A percentile compares a stretch with the other conserved stretches of the same genome.
Conservation (phyloP, 2,329 filamentous ascomycete species). For the Pestalotiopsis sp. region DNA sequence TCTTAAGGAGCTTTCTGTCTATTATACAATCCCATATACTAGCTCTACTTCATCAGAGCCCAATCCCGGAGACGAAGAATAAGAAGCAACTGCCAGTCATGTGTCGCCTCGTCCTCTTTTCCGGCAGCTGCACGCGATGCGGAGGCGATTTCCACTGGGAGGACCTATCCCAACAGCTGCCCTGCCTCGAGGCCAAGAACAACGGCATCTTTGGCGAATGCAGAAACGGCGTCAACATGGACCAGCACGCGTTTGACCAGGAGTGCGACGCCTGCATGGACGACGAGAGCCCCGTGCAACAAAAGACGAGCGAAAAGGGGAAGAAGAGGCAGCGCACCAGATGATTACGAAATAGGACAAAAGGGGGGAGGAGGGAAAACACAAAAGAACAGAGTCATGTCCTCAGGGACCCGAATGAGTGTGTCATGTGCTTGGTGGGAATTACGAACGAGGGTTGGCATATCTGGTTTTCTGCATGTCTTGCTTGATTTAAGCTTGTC, state of each 20-base stretch:
- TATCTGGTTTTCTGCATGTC: background rate
- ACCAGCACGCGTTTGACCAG: constrained; percentile 50
- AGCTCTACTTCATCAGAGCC: too few species aligned
- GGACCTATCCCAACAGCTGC: constrained; percentile 48
- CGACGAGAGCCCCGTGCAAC: constrained; percentile 43
- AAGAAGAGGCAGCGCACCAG: constrained; percentile 17
- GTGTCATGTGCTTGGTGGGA: background rate
- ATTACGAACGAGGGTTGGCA: background rate
- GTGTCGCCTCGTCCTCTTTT: constrained; percentile 51
- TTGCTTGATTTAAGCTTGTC: background rate
- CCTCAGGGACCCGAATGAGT: background rate
- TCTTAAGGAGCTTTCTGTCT: background rate
- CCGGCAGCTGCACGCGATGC: constrained; percentile 47
- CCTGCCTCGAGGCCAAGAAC: constrained; percentile 54
- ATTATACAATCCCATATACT: too few species aligned
- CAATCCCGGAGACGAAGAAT: too few species aligned
- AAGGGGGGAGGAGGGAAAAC: background rate
- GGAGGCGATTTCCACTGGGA: constrained; percentile 43
- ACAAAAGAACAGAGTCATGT: background rate
- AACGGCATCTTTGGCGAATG: constrained; percentile 48
- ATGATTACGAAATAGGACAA: background rate
- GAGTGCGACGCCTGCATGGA: constrained; percentile 48
- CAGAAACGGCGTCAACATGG: constrained; percentile 40
- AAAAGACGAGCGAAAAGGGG: constrained; percentile 8
- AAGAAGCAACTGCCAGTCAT: constrained; percentile 29